phyloP scores from a whole-genome alignment of 2,329 filamentous ascomycete species.

The Monilinia aucupariae region DNA sequence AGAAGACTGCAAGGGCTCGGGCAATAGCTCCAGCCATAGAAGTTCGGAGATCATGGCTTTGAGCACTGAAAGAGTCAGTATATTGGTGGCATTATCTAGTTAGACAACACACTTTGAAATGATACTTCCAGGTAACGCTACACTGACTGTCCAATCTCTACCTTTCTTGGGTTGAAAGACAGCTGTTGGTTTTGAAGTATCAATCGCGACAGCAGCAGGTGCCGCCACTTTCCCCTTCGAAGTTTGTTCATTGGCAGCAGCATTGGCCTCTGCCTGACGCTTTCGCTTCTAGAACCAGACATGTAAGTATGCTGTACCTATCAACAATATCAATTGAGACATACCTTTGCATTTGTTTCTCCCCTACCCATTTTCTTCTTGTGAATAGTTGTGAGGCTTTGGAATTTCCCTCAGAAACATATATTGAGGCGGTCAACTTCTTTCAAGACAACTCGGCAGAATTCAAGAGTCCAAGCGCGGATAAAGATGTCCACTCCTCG shows the following conservation, averaged over 20 bases:
- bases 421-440: conserved; percentile 19
- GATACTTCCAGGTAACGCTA: conserved; percentile 74
- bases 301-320: neutral
- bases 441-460: conserved; percentile 19
- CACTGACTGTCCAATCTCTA: conserved; percentile 66
- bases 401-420: conserved; percentile 15
- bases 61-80: conserved; percentile 25
- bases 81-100: conserved; percentile 18
- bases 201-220: conserved; percentile 28
- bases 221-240: conserved; percentile 29
- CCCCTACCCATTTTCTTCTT: conserved; percentile 30
- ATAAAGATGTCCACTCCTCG: conserved; percentile 8
- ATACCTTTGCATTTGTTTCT: conserved; percentile 33
- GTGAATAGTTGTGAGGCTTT: conserved; percentile 8
- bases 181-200: conserved; percentile 60
- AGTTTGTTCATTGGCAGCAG: conserved; percentile 20
- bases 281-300: conserved; percentile 33
- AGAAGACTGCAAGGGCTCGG: conserved; percentile 75
- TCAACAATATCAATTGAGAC: neutral
- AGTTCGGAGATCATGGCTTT: conserved; percentile 61
- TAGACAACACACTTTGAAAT: conserved; percentile 57
- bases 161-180: conserved; percentile 61
- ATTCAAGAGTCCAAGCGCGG: conserved; percentile 15
- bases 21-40: conserved; percentile 69
- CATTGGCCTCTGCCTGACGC: conserved; percentile 31